These are phyloP conservation scores for Suhomyces coccinellae DNA, from an alignment of 1,139 yeast genomes.

Conservation along the genomic window DNA sequence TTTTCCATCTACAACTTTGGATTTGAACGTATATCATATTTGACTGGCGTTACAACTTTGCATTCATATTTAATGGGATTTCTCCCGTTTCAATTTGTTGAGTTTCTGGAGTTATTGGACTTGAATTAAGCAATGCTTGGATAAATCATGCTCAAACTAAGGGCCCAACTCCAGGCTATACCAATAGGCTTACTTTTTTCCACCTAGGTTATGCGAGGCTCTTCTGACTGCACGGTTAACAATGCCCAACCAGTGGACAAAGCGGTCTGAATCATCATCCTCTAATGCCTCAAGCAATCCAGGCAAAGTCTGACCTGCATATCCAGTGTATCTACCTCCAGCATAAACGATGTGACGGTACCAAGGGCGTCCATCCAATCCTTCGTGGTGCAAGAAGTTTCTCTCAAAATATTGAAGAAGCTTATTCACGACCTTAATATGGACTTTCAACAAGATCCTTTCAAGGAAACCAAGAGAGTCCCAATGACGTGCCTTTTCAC, in stretches of 20 bases:
- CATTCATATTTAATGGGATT: too few relatives aligned
- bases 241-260: slow-evolving; percentile 59
- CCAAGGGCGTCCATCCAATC: slow-evolving; percentile 74
- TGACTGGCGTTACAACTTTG: too few relatives aligned
- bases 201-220: slow-evolving; percentile 14
- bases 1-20: too few relatives aligned
- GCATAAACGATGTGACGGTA: slow-evolving; percentile 84
- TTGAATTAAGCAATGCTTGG: too few relatives aligned
- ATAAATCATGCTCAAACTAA: too few relatives aligned
- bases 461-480: slow-evolving; percentile 40
- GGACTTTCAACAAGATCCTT: slow-evolving; percentile 38
- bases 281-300: slow-evolving; percentile 80
- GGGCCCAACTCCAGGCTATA: too few relatives aligned
- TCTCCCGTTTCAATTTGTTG: too few relatives aligned
- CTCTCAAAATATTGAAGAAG: slow-evolving; percentile 61
- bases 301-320: slow-evolving; percentile 80
- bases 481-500: slow-evolving; percentile 35
- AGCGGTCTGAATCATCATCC: slow-evolving; percentile 55
- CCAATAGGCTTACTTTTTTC: neutral
- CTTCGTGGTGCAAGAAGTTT: slow-evolving; percentile 59
- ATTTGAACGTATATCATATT: too few relatives aligned
- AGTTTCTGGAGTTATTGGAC: too few relatives aligned
- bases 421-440: slow-evolving; percentile 41
- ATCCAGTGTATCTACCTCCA: slow-evolving; percentile 83
- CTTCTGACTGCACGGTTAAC: slow-evolving; percentile 40